These are phyloP conservation scores for Trametes maxima DNA, from an alignment of 768 basidiomycete genomes.

Conservation along the genomic window DNA sequence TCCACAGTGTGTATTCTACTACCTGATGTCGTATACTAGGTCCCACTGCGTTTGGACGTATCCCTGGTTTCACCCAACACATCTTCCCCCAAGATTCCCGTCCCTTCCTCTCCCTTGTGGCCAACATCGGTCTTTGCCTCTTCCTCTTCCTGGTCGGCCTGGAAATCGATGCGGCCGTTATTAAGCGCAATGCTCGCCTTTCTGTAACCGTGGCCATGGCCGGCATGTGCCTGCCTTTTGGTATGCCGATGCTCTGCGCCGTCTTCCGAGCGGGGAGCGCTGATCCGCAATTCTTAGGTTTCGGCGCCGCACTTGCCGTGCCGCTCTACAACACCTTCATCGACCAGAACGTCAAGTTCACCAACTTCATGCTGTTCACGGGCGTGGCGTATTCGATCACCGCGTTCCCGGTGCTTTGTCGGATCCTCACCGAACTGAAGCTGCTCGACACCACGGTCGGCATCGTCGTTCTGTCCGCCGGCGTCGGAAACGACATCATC, in stretches of 20 bases:
- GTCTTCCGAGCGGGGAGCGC: background rate
- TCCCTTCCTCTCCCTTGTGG: constrained; percentile 81
- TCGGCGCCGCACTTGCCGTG: constrained; percentile 71
- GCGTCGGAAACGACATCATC: constrained; percentile 83
- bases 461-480: constrained; percentile 89
- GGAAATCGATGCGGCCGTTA: constrained; percentile 80
- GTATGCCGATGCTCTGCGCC: constrained; percentile 23
- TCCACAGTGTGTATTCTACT: background rate
- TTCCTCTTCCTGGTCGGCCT: constrained; percentile 94
- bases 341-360: constrained; percentile 66
- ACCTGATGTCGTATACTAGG: constrained; percentile 22
- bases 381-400: constrained; percentile 91
- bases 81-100: constrained; percentile 77
- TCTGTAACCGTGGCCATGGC: constrained; percentile 73
- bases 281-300: constrained; percentile 17
- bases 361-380: constrained; percentile 92
- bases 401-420: constrained; percentile 82
- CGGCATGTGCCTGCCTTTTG: constrained; percentile 89
- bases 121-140: constrained; percentile 85
- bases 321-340: constrained; percentile 80
- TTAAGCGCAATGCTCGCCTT: constrained; percentile 74
- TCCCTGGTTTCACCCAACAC: constrained; percentile 84
- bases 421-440: constrained; percentile 89
- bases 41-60: constrained; percentile 70
- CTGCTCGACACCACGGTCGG: constrained; percentile 91